These are phyloP conservation scores for Septoria linicola DNA, from an alignment of 2,329 filamentous ascomycete species.

Conservation along the genomic window DNA sequence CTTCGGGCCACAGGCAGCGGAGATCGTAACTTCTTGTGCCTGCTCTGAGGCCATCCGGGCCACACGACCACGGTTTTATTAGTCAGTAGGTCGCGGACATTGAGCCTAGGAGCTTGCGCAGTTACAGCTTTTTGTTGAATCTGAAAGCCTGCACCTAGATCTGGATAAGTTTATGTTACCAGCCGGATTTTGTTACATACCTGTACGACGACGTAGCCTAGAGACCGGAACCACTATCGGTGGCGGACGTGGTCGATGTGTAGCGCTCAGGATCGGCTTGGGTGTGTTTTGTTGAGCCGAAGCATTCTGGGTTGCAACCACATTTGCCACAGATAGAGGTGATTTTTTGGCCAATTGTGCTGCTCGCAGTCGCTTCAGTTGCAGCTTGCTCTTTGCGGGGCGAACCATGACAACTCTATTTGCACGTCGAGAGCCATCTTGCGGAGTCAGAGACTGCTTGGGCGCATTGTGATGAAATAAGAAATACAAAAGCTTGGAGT, in stretches of 20 bases:
- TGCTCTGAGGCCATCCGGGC: no score
- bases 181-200: not conserved
- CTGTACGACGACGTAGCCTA: not conserved
- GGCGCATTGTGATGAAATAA: no score
- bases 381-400: not conserved
- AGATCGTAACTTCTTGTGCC: not conserved
- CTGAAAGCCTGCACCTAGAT: no score
- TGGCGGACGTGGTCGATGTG: not conserved
- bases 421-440: no score
- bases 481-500: no score
- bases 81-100: no score
- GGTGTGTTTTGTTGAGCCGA: not conserved
- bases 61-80: no score
- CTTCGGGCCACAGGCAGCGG: not conserved
- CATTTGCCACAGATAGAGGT: not conserved
- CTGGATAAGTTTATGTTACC: no score
- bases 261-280: not conserved
- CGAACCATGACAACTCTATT: not conserved
- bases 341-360: not conserved
- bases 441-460: no score
- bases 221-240: not conserved
- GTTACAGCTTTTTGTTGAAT: no score
- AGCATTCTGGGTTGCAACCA: not conserved
- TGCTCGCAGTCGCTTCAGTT: not conserved
- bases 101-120: no score